phyloP scores from a whole-genome alignment of 2,329 filamentous ascomycete genomes.

The Fusarium phyllophilum region DNA sequence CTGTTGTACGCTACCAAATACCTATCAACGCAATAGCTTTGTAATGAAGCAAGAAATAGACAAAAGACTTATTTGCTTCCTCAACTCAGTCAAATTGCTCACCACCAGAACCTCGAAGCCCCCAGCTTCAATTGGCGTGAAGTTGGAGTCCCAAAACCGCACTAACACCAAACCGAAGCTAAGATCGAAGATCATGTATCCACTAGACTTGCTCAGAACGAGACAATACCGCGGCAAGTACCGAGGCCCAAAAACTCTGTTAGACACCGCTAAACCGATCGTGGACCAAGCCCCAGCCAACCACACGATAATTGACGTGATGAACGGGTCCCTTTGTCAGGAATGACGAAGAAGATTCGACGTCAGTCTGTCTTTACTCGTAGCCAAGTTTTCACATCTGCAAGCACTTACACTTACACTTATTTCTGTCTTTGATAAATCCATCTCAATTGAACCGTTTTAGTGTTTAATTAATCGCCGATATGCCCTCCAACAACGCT shows the following conservation, averaged over 20 bases:
- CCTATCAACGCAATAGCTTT: background rate
- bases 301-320: conserved; percentile 5
- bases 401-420: background rate
- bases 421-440: background rate
- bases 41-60: background rate
- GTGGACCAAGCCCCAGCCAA: conserved; percentile 1
- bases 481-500: conserved; percentile 25
- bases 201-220: background rate
- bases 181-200: background rate
- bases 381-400: background rate
- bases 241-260: background rate
- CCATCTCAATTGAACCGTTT: background rate
- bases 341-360: background rate
- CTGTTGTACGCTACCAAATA: background rate
- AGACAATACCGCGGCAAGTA: background rate
- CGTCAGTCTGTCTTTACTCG: background rate
- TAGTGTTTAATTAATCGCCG: fast-evolving
- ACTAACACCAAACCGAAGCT: background rate
- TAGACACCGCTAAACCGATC: conserved; percentile 23
- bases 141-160: background rate
- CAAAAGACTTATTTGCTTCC: background rate
- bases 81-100: background rate
- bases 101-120: background rate
- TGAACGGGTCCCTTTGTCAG: background rate
- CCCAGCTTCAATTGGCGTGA: background rate